phyloP scores from a whole-genome alignment of 768 basidiomycete genomes.

The Termitomyces sp. region DNA sequence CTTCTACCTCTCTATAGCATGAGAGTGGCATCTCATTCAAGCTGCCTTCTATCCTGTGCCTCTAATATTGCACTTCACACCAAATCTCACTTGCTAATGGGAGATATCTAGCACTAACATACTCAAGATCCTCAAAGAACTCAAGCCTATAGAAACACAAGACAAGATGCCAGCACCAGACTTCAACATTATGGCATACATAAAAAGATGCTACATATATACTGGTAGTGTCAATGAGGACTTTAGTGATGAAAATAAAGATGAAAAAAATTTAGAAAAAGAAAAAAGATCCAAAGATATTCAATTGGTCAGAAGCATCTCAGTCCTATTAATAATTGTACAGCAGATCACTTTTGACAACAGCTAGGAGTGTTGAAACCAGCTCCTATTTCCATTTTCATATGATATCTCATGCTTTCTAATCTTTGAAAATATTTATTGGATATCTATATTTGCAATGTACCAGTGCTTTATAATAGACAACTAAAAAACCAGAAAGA shows the following conservation, averaged over 20 bases:
- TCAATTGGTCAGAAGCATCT: neutral
- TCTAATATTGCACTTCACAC: neutral
- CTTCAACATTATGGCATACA: neutral
- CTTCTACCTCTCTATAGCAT: neutral
- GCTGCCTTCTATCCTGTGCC: neutral
- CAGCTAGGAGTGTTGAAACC: neutral
- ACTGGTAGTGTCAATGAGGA: neutral
- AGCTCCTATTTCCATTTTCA: no score
- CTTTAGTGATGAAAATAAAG: neutral
- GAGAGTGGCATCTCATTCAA: constrained; percentile 6
- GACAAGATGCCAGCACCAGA: neutral
- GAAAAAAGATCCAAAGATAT: neutral
- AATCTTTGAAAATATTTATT: neutral
- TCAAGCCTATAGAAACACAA: neutral
- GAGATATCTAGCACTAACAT: neutral
- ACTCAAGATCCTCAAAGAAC: neutral
- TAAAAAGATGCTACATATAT: neutral
- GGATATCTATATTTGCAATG: no score
- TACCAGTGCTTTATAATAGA: neutral
- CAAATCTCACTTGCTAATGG: neutral
- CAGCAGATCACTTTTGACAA: neutral
- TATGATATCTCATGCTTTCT: fast-evolving
- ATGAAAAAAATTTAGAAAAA: neutral
- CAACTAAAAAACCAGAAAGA: neutral
- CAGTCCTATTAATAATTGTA: neutral